Evolutionary conservation across 176 grass and related monocot species (phyloP).

Genomic region (maize (Zea mays)): Zm-B73-REFERENCE-NAM-5.0 NC_050100.1:224304501-224305000

Average conservation of each 20-base stretch:
- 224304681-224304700: constrained; percentile 86
- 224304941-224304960: constrained; percentile 15
- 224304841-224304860: neutral
- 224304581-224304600: constrained; percentile 92
- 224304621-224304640: constrained; percentile 70
- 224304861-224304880: neutral
- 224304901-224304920: constrained; percentile 39
- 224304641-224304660: constrained; percentile 65
- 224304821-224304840: neutral
- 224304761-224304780: constrained; percentile 93
- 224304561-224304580: constrained; percentile 75
- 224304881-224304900: neutral
- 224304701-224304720: constrained; percentile 96
- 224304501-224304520: constrained; percentile 87
- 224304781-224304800: constrained; percentile 74
- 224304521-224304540: constrained; percentile 74
- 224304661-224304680: constrained; percentile 80
- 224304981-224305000: too few species aligned
- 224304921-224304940: constrained; percentile 23
- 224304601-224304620: constrained; percentile 83
- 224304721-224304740: constrained; percentile 82
- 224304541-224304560: constrained; percentile 74
- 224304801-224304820: constrained; percentile 32
- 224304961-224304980: constrained; percentile 21
- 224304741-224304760: constrained; percentile 82